Evolutionary conservation across 768 basidiomycete species (phyloP).

Genomic region (Tephrocybe sp.): DNA sequence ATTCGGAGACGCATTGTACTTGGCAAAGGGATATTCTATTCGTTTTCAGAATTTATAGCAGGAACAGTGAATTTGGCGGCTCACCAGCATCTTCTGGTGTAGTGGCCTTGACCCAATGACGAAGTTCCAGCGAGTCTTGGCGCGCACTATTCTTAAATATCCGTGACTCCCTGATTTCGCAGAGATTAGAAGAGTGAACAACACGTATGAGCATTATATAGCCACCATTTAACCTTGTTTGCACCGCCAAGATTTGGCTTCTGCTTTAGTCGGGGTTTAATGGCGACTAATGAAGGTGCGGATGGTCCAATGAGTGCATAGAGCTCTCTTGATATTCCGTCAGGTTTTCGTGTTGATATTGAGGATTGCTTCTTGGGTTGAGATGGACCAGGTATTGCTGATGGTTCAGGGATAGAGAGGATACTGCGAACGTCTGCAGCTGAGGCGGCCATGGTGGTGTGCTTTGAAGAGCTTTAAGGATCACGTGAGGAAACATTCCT

Average conservation of each 20-base stretch:
- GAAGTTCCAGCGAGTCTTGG: conserved; percentile 63
- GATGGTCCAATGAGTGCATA: conserved; percentile 95
- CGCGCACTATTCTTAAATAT: conserved; percentile 75
- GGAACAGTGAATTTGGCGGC: conserved; percentile 18
- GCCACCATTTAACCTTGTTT: conserved; percentile 75
- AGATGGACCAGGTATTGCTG: conserved; percentile 42
- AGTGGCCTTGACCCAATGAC: conserved; percentile 80
- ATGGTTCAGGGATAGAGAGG: conserved; percentile 59
- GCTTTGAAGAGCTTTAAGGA: not conserved
- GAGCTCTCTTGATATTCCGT: conserved; percentile 91
- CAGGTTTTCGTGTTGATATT: conserved; percentile 63
- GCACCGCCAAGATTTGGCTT: conserved; percentile 73
- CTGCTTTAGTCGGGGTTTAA: conserved; percentile 85
- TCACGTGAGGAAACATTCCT: conserved; percentile 16
- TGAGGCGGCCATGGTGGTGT: conserved; percentile 56
- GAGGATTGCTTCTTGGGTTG: conserved; percentile 45
- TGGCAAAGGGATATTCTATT: conserved; percentile 84
- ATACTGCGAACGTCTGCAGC: conserved; percentile 86
- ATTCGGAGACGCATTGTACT: conserved; percentile 73
- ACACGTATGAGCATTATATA: conserved; percentile 11
- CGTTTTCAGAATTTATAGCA: too few relatives aligned
- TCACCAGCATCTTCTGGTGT: conserved; percentile 56
- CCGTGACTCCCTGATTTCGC: conserved; percentile 66
- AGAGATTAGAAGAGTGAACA: not conserved
- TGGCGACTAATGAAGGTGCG: conserved; percentile 79